A percentile compares a stretch with the other conserved stretches of the same genome.
phyloP scores from a whole-genome alignment of 176 grass and related monocot species.

The Tillandsia fasciculata region DNA sequence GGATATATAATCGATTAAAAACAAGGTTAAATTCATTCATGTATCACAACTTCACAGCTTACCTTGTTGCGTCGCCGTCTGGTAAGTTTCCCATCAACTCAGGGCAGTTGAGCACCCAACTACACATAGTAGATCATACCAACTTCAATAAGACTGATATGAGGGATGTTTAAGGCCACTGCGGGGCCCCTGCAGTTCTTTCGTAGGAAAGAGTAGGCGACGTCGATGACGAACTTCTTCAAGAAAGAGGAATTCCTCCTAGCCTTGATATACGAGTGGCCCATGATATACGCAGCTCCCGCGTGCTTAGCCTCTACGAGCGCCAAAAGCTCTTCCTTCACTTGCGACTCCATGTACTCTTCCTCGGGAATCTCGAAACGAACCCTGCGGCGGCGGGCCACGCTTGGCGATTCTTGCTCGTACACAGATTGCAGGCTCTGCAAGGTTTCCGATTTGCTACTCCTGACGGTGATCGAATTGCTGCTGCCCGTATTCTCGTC shows the following conservation, averaged over 20 bases:
- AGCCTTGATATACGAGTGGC: slow-evolving; percentile 92
- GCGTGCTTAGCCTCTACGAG: slow-evolving; percentile 84
- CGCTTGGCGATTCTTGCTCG: slow-evolving; percentile 59
- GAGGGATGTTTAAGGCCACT: slow-evolving; percentile 81
- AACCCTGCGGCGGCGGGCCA: slow-evolving; percentile 33
- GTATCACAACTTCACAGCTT: neutral
- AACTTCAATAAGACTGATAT: slow-evolving; percentile 98
- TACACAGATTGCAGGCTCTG: slow-evolving; percentile 67
- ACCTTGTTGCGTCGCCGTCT: neutral
- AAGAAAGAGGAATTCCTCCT: slow-evolving; percentile 69
- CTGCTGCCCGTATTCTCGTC: slow-evolving; percentile 20
- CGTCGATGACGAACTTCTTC: slow-evolving; percentile 78
- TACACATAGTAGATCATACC: slow-evolving; percentile 99
- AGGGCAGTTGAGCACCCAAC: neutral
- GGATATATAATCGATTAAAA: no score
- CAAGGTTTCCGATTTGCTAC: slow-evolving; percentile 74
- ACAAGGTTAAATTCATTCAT: no score
- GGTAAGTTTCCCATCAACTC: neutral
- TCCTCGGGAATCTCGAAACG: slow-evolving; percentile 54
- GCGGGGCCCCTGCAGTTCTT: slow-evolving; percentile 92
- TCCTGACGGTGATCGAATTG: slow-evolving; percentile 35
- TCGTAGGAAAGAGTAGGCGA: slow-evolving; percentile 85
- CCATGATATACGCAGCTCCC: slow-evolving; percentile 84
- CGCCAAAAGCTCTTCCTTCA: slow-evolving; percentile 66
- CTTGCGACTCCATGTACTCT: slow-evolving; percentile 40